Conservation (phyloP, 306 rosid genomes). For the Albizia julibrissin region DNA sequence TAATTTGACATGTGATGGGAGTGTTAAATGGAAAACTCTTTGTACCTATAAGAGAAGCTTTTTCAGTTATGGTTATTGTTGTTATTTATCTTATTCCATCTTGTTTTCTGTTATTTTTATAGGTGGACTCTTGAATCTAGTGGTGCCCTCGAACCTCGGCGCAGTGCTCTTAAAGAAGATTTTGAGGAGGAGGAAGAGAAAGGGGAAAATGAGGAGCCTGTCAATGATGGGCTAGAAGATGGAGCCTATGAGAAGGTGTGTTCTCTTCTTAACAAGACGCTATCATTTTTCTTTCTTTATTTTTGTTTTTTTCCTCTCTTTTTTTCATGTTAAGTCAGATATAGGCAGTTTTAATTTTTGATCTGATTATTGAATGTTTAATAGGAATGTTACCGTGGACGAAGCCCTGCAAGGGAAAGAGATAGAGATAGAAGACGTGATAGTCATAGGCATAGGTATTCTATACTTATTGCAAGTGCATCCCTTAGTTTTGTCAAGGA, state of each 20-base stretch:
- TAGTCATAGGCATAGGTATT: slow-evolving; percentile 82
- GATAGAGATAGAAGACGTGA: slow-evolving; percentile 91
- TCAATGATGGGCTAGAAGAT: slow-evolving; percentile 59
- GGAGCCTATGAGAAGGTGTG: slow-evolving; percentile 68
- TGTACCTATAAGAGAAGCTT: too few relatives aligned
- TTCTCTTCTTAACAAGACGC: slow-evolving; percentile 4
- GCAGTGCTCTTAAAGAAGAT: slow-evolving; percentile 93
- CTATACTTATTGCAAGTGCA: slow-evolving; percentile 21
- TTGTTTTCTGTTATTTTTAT: slow-evolving; percentile 1
- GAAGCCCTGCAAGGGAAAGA: slow-evolving; percentile 87
- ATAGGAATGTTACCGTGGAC: slow-evolving; percentile 79
- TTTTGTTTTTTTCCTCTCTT: too few relatives aligned
- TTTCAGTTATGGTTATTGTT: too few relatives aligned
- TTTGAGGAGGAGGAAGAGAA: slow-evolving; percentile 99
- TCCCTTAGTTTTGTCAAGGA: not conserved
- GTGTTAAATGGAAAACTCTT: too few relatives aligned
- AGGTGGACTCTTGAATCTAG: slow-evolving; percentile 87
- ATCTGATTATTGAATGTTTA: slow-evolving; percentile 22
- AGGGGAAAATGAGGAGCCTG: slow-evolving; percentile 80
- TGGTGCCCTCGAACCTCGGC: slow-evolving; percentile 66
- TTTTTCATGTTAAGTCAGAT: not conserved
- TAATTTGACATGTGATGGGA: not conserved
- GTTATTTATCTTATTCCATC: not conserved
- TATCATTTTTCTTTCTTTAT: not conserved
- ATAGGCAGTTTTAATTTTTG: not conserved